These are phyloP conservation scores for Ustilago cynodontis DNA, from an alignment of 1,284 basidiomycete genomes.

Conservation along the genomic window DNA sequence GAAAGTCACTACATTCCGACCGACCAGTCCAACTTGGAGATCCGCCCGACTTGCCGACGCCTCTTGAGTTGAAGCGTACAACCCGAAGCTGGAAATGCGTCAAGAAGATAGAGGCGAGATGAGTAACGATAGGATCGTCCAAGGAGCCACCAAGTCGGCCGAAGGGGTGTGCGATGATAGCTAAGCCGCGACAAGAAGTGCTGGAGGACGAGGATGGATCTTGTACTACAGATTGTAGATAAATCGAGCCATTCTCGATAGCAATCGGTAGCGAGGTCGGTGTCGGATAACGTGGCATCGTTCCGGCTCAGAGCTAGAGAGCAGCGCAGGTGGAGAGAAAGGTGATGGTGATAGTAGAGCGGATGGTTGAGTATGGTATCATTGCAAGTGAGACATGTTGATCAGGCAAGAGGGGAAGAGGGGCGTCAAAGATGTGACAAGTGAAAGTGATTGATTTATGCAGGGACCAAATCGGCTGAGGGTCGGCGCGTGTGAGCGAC, in stretches of 20 bases:
- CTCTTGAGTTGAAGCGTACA: conserved; percentile 54
- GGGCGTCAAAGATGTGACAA: conserved; percentile 1
- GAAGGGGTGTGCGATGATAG: conserved; percentile 43
- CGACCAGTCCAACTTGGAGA: conserved; percentile 51
- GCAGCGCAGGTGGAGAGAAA: too few relatives aligned
- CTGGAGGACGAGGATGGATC: conserved; percentile 26
- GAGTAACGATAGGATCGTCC: conserved; percentile 48
- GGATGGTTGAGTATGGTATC: background rate
- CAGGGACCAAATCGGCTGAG: conserved; percentile 3
- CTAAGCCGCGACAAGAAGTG: conserved; percentile 29
- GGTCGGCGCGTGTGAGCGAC: conserved; percentile 1
- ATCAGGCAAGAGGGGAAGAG: background rate
- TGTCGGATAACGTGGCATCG: conserved; percentile 39
- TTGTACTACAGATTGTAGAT: conserved; percentile 40
- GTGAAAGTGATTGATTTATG: conserved; percentile 8
- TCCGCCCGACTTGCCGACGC: conserved; percentile 45
- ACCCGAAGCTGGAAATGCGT: conserved; percentile 31
- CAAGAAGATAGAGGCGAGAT: conserved; percentile 26
- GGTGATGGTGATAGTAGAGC: conserved; percentile 5
- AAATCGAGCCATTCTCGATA: conserved; percentile 33
- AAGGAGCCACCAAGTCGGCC: conserved; percentile 49
- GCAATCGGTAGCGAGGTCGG: conserved; percentile 33
- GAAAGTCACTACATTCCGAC: conserved; percentile 44
- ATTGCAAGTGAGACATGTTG: conserved; percentile 5
- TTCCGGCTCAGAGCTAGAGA: background rate